These are phyloP conservation scores for Cyphellophora attinorum DNA, from an alignment of 2,329 filamentous ascomycete species.

Conservation along the genomic window DNA sequence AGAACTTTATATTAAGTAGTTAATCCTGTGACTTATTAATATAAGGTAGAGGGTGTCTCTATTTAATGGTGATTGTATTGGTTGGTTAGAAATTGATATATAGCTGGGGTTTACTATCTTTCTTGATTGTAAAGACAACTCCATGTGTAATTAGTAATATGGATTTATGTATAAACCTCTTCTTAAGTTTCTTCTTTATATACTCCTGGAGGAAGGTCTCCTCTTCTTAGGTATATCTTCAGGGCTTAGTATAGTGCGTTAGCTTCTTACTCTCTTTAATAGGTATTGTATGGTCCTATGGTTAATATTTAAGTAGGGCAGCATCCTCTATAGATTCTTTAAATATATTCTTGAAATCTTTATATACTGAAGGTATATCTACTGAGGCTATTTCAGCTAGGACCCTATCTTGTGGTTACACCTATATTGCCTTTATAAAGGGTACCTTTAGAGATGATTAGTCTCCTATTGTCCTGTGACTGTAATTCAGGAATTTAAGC, in stretches of 20 bases:
- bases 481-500: constrained; percentile 1
- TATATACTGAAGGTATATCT: neutral
- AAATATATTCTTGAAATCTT: constrained; percentile 1
- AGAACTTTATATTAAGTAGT: constrained; percentile 12
- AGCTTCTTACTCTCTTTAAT: neutral
- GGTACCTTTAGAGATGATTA: neutral
- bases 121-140: constrained; percentile 14
- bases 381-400: neutral
- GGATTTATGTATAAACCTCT: constrained; percentile 2
- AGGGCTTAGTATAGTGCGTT: neutral
- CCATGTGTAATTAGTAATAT: neutral
- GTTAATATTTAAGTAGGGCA: constrained; percentile 1
- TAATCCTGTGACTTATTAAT: constrained; percentile 19
- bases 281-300: neutral
- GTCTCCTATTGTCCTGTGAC: neutral
- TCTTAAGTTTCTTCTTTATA: constrained; percentile 3
- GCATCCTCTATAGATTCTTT: neutral
- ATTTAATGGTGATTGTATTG: constrained; percentile 22
- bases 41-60: constrained; percentile 18
- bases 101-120: constrained; percentile 15
- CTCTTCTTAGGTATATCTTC: neutral
- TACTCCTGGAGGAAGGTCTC: neutral
- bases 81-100: constrained; percentile 21
- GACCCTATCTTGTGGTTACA: neutral
- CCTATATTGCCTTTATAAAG: constrained; percentile 1